Evolutionary conservation across 2,329 filamentous ascomycete species (phyloP).

Genomic region (Penicillium hesseltinei): DNA sequence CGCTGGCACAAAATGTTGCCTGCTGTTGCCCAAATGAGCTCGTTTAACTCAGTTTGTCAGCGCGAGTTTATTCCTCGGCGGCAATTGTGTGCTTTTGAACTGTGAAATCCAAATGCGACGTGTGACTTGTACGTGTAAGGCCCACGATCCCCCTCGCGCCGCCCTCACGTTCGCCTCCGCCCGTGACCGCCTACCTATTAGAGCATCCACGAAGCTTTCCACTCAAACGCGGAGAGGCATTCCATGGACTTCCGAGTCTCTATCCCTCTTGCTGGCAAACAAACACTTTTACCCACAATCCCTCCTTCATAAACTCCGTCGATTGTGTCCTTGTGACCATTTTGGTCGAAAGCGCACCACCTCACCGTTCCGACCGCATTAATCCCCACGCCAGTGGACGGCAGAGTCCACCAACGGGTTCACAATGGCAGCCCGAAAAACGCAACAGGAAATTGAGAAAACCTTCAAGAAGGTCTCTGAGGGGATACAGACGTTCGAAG

Average conservation of each 20-base stretch:
- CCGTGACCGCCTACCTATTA: conserved; percentile 22
- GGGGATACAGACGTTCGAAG: conserved; percentile 87
- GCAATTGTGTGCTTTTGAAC: neutral
- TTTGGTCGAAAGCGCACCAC: conserved; percentile 11
- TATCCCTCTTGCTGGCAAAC: conserved; percentile 9
- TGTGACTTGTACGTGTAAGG: neutral
- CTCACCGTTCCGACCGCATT: conserved; percentile 15
- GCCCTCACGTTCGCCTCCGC: conserved; percentile 6
- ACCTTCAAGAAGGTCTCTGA: conserved; percentile 98
- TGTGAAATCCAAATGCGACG: neutral
- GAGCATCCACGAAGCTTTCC: conserved; percentile 23
- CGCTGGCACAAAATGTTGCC: neutral
- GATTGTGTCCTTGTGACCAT: conserved; percentile 9
- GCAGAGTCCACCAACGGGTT: conserved; percentile 24
- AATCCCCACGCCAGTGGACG: conserved; percentile 22
- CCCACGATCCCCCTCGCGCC: neutral
- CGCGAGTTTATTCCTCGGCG: neutral
- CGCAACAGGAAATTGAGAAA: conserved; percentile 97
- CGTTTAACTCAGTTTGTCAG: neutral
- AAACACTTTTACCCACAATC: conserved; percentile 2
- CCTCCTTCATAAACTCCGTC: neutral
- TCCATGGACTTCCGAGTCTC: conserved; percentile 15
- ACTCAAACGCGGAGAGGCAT: conserved; percentile 18
- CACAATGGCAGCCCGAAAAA: conserved; percentile 88
- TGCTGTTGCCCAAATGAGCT: neutral